phyloP scores from a whole-genome alignment of 169 alveolate genomes.

The Toxoplasma gondii region DNA sequence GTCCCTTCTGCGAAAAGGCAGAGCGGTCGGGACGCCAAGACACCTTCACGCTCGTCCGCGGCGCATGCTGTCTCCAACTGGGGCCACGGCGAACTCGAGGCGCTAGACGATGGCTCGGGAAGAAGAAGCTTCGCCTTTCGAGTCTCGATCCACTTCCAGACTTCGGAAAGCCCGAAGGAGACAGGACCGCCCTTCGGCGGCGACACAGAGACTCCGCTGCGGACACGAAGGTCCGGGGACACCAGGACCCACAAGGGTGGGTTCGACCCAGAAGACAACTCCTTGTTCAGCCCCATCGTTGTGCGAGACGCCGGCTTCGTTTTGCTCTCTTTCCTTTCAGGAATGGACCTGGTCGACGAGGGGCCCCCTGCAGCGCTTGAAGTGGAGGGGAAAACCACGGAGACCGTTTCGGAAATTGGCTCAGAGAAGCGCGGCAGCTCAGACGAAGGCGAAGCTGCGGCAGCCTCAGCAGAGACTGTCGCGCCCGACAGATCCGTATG shows the following conservation, averaged over 20 bases:
- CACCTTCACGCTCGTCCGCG: background rate
- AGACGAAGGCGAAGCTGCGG: background rate
- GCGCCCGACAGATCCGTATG: too few species aligned
- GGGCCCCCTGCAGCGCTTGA: background rate
- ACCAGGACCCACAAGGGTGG: background rate
- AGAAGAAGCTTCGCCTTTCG: background rate
- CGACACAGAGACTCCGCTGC: slow-evolving; percentile 9
- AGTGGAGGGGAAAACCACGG: background rate
- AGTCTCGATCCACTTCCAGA: slow-evolving; percentile 7
- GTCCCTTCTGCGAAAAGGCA: background rate
- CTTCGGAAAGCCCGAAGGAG: background rate
- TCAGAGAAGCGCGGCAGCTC: background rate
- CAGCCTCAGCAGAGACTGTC: too few species aligned
- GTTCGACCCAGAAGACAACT: background rate
- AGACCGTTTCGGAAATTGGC: background rate
- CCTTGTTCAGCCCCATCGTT: background rate
- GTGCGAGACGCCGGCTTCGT: too few species aligned
- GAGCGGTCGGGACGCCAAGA: background rate
- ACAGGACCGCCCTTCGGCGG: background rate
- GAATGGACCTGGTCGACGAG: background rate
- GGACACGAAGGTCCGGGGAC: background rate
- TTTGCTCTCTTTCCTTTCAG: too few species aligned
- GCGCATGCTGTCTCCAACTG: background rate
- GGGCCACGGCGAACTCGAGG: background rate
- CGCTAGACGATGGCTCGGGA: background rate